Evolutionary conservation across 2,329 filamentous ascomycete genomes (phyloP).

Genomic region (Ophiosphaerella narmari): DNA sequence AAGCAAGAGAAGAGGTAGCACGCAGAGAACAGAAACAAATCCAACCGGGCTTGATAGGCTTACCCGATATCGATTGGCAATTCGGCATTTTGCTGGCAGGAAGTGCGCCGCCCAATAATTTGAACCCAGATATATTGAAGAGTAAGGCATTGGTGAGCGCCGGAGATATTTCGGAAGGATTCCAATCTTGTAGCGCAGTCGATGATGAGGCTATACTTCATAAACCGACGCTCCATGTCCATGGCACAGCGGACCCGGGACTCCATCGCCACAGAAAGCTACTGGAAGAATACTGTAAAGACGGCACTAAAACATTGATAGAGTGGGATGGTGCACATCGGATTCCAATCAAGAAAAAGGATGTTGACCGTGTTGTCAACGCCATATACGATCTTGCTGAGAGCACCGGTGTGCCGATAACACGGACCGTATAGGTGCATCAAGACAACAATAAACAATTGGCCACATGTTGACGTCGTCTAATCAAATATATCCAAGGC

Average conservation of each 20-base stretch:
- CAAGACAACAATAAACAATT: neutral
- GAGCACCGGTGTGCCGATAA: conserved; percentile 51
- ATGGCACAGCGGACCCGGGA: conserved; percentile 65
- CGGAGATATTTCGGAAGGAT: conserved; percentile 52
- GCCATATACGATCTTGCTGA: conserved; percentile 59
- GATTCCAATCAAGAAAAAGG: conserved; percentile 68
- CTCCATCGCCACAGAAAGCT: conserved; percentile 63
- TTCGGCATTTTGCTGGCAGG: conserved; percentile 69
- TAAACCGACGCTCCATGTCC: conserved; percentile 69
- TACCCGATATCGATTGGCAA: conserved; percentile 51
- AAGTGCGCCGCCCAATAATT: conserved; percentile 61
- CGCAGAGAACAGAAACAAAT: conserved; percentile 30
- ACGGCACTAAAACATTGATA: conserved; percentile 59
- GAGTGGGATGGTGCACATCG: conserved; percentile 77
- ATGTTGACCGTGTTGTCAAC: conserved; percentile 63
- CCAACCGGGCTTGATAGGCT: conserved; percentile 28
- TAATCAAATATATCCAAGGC: neutral
- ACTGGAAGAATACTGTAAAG: conserved; percentile 63
- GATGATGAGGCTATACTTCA: conserved; percentile 55
- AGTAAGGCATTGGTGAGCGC: conserved; percentile 48
- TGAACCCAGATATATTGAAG: conserved; percentile 48
- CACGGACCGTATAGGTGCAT: conserved; percentile 29
- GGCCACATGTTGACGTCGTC: neutral
- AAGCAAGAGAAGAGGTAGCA: conserved; percentile 52
- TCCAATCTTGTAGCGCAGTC: conserved; percentile 41